Base-by-base conservation (phyloP, 2,329 filamentous ascomycete species). In the Sporothrix brasiliensis region DNA sequence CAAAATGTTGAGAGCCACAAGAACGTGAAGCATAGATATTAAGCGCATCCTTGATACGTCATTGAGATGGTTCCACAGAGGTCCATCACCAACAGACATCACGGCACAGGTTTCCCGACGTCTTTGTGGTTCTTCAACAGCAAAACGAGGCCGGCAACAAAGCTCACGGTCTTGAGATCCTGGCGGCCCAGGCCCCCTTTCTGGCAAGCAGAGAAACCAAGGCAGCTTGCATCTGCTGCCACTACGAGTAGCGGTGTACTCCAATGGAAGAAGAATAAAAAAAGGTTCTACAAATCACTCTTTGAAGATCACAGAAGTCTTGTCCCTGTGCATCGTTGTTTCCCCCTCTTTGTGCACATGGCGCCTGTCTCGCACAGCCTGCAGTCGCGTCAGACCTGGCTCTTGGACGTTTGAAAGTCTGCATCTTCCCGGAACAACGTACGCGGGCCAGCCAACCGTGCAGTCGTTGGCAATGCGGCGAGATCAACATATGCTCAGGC, bases 351-450 rank as follows among this genome's bases (percentile, higher is more conserved):
- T 39, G 30, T 34, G 54, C 19, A 50, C 16, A 44, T 11, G 47
- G 47, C 30, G 11, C 54, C 19, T 39, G 30, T 61, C 39, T 47
- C 13, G n/a, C 39, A 63, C 58, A 63, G 39, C n/a, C 58, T 47
- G 11, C 21, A 16, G 13, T 47, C 58, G 47, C 30, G 13, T 47
- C 7, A n/a, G 39, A 27, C 39, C 19, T 47, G 39, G 41, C 27
- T 27, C 13, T 63, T 19, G 39, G 21, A 47, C 27, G 58, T 47
- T 63, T 47, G 39, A 61, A 24, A 27, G 39, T 47, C 58, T 47
- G n/a, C 58, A 63, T 47, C 58, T 63, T 47, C 13, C 58, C 58
- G 58, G 39, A 63, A 27, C 21, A 47, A 47, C 39, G 39, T 63
- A 63, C 7, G 41, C 58, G 21, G 39, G 24, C 13, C 39, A 63